Conservation (phyloP, 768 basidiomycete genomes). For the Rhodotorula graminis region DNA sequence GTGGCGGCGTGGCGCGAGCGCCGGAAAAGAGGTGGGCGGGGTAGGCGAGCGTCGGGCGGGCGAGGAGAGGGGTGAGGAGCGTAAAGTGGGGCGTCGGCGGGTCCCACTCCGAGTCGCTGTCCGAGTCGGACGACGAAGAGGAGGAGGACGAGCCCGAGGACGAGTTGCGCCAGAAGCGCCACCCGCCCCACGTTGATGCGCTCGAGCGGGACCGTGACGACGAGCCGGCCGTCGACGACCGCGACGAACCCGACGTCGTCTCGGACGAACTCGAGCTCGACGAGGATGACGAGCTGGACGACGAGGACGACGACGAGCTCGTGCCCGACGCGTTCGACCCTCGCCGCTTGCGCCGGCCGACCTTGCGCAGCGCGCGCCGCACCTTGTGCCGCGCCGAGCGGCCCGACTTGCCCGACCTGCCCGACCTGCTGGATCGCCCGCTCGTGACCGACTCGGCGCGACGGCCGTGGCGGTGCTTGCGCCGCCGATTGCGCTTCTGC, state of each 20-base stretch:
- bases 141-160: slow-evolving; percentile 50
- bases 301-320: slow-evolving; percentile 50
- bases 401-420: slow-evolving; percentile 13
- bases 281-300: slow-evolving; percentile 46
- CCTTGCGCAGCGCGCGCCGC: slow-evolving; percentile 21
- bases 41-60: slow-evolving; percentile 27
- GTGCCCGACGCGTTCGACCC: slow-evolving; percentile 8
- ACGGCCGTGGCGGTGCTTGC: slow-evolving; percentile 14
- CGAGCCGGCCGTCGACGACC: slow-evolving; percentile 30
- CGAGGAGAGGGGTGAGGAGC: slow-evolving; percentile 39
- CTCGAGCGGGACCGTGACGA: slow-evolving; percentile 29
- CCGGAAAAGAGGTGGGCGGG: slow-evolving; percentile 30
- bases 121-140: slow-evolving; percentile 46
- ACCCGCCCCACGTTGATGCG: slow-evolving; percentile 43
- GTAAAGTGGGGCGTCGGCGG: slow-evolving; percentile 49
- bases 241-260: slow-evolving; percentile 47
- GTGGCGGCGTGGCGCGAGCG: slow-evolving; percentile 2
- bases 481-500: neutral
- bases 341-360: slow-evolving; percentile 8
- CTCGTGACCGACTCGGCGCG: slow-evolving; percentile 18
- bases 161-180: slow-evolving; percentile 44
- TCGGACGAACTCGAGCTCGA: slow-evolving; percentile 44
- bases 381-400: slow-evolving; percentile 27
- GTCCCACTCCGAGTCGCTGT: slow-evolving; percentile 51
- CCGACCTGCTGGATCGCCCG: slow-evolving; percentile 14